These are phyloP conservation scores for Paramecium sonneborni DNA, from an alignment of 73 alveolate genomes.

Conservation along the genomic window DNA sequence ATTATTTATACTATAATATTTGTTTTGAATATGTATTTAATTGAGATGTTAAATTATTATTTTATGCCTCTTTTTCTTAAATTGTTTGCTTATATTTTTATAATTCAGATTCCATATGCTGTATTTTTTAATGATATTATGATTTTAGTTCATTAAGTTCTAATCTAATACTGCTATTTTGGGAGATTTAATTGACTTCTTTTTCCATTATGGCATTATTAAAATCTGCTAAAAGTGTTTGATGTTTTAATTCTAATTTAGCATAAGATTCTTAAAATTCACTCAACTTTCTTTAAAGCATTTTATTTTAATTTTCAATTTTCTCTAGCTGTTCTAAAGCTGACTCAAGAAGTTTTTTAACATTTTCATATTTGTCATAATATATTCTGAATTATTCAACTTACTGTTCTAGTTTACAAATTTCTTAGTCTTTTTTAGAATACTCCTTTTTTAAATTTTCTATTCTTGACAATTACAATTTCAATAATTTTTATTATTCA, in stretches of 20 bases:
- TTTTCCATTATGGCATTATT: slow-evolving; percentile 21
- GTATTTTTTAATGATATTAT: not conserved
- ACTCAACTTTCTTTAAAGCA: not conserved
- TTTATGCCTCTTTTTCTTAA: not conserved
- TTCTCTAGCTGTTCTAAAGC: not conserved
- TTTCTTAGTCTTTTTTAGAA: not conserved
- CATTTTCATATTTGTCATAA: slow-evolving; percentile 47
- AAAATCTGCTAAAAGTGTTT: not conserved
- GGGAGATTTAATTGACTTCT: not conserved
- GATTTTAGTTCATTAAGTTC: not conserved
- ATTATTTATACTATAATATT: not conserved
- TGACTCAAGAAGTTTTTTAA: not conserved
- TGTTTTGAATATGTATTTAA: not conserved
- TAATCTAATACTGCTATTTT: not conserved
- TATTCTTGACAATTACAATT: not conserved
- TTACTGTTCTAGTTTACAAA: not conserved
- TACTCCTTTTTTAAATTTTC: slow-evolving; percentile 7
- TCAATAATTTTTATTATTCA: not conserved
- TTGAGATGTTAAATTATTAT: not conserved
- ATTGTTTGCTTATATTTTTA: not conserved
- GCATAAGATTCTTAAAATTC: not conserved
- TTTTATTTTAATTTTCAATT: not conserved
- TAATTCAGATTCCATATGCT: not conserved
- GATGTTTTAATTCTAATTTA: not conserved
- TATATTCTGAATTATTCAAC: not conserved